These are phyloP conservation scores for Nitzschia palea DNA, from an alignment of 108 stramenopile species.

Conservation along the genomic window DNA sequence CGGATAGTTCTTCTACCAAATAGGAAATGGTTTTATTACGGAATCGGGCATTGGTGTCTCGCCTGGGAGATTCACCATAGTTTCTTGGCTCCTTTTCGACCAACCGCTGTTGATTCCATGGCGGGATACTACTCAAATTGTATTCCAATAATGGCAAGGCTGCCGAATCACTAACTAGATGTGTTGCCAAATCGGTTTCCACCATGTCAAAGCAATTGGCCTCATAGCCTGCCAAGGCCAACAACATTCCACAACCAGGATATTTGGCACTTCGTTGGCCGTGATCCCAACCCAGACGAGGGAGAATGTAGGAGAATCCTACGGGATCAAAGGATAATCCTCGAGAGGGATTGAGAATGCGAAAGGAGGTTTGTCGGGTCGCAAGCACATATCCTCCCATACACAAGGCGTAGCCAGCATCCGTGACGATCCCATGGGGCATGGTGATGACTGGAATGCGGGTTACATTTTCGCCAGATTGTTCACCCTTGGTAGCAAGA, in stretches of 20 bases:
- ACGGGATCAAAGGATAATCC: conserved; percentile 82
- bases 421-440: conserved; percentile 72
- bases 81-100: conserved; percentile 32
- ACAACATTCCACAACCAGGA: conserved; percentile 56
- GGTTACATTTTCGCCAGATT: conserved; percentile 25
- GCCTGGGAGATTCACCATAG: conserved; percentile 37
- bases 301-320: conserved; percentile 74
- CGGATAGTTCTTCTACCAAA: conserved; percentile 56
- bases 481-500: conserved; percentile 55
- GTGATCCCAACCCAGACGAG: conserved; percentile 71
- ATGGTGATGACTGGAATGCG: conserved; percentile 68
- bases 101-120: conserved; percentile 62
- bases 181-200: conserved; percentile 79
- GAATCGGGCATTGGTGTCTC: conserved; percentile 57
- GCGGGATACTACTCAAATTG: conserved; percentile 48
- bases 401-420: conserved; percentile 74
- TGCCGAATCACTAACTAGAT: conserved; percentile 43
- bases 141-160: conserved; percentile 57
- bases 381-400: conserved; percentile 74
- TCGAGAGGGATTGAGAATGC: conserved; percentile 68
- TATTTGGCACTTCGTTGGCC: conserved; percentile 47
- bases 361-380: conserved; percentile 59
- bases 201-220: conserved; percentile 81
- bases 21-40: conserved; percentile 67
- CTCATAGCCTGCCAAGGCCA: conserved; percentile 77